Percentiles rank a stretch among this genome's conserved stretches.
Evolutionary conservation across 352 stramenopile species (phyloP).

Genomic region (Pythium apleroticum): DNA sequence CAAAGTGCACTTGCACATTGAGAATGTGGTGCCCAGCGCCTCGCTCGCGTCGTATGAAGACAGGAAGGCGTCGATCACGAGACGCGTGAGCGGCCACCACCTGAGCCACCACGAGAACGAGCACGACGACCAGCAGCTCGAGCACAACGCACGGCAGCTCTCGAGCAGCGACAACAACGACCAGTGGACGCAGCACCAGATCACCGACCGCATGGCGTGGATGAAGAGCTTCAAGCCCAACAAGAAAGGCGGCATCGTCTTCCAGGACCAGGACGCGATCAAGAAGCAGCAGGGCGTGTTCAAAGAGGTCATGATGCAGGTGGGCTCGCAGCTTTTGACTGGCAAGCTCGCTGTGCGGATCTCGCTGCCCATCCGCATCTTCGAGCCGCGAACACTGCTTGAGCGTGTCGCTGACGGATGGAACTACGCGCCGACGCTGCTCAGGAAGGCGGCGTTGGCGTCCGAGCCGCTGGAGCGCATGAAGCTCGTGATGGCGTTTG

Average conservation of each 20-base stretch:
- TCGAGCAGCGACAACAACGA: slow-evolving; percentile 15
- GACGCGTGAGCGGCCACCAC: slow-evolving; percentile 5
- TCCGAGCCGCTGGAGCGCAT: slow-evolving; percentile 62
- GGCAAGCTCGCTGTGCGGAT: slow-evolving; percentile 72
- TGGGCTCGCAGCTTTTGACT: slow-evolving; percentile 63
- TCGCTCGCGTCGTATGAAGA: slow-evolving; percentile 37
- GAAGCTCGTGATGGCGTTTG: slow-evolving; percentile 73
- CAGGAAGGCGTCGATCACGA: slow-evolving; percentile 24
- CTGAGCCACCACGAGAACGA: slow-evolving; percentile 10
- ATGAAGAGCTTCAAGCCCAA: slow-evolving; percentile 57
- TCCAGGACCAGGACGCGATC: slow-evolving; percentile 61
- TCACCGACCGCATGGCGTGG: slow-evolving; percentile 61
- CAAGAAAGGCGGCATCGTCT: slow-evolving; percentile 70
- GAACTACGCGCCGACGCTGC: slow-evolving; percentile 75
- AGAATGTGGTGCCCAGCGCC: slow-evolving; percentile 42
- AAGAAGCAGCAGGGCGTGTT: slow-evolving; percentile 84
- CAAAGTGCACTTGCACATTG: slow-evolving; percentile 56
- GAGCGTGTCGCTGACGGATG: slow-evolving; percentile 73
- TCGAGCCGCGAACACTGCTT: slow-evolving; percentile 68
- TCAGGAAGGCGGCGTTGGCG: slow-evolving; percentile 65
- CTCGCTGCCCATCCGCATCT: slow-evolving; percentile 75
- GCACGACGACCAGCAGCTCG: slow-evolving; percentile 6
- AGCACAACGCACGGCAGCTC: slow-evolving; percentile 11
- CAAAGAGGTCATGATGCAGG: slow-evolving; percentile 78
- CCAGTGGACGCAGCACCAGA: slow-evolving; percentile 49